Base-by-base conservation (phyloP, 495 filamentous ascomycete genomes). In the Talaromyces thailandensis region DNA sequence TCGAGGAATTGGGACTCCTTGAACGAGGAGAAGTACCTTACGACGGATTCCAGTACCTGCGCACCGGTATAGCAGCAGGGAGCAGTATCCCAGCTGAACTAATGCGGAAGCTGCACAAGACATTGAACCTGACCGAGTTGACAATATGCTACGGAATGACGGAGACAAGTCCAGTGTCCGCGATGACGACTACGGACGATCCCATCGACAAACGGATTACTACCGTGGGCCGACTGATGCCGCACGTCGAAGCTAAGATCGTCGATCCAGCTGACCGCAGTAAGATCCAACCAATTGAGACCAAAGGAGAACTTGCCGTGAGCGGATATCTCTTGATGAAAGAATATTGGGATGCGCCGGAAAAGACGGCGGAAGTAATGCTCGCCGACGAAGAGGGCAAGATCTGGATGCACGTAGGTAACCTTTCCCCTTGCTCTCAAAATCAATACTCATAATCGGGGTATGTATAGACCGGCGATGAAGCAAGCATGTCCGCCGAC, bases 141-240 rank as follows among this genome's bases (percentile, higher is more conserved):
- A 96, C 93, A 0, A 97, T 96, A 66, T 96, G 94, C 78, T 98
- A 98, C 72, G 94, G 92, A 40, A 98, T 98, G 94, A 98, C 94
- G 14, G 94, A 98, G 74, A 98, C 94, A 0, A 87, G 84, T 55
- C 94, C 94, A n/a, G 92, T 96, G 0, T 89, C 85, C 45, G 85
- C 84, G 52, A 97, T 97, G 93, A 98, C 93, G 0, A 82, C 88
- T 0, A 93, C 89, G 0, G 75, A 85, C 43, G 94, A 97, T 68
- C 87, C 92, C 1, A 76, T 93, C 5, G 82, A 82, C n/a, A 90
- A 91, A 69, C 78, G 94, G 8, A 86, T 93, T 32, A 79, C 84
- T 45, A 88, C 81, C 14, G 91, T 97, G 0, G 94, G 94, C 0
- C 74, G 81, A 31, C 77, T 88, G 0, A 83, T 97, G 74, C 92